Base-by-base conservation (phyloP, 352 stramenopile species). In the Pythium periplocum region DNA sequence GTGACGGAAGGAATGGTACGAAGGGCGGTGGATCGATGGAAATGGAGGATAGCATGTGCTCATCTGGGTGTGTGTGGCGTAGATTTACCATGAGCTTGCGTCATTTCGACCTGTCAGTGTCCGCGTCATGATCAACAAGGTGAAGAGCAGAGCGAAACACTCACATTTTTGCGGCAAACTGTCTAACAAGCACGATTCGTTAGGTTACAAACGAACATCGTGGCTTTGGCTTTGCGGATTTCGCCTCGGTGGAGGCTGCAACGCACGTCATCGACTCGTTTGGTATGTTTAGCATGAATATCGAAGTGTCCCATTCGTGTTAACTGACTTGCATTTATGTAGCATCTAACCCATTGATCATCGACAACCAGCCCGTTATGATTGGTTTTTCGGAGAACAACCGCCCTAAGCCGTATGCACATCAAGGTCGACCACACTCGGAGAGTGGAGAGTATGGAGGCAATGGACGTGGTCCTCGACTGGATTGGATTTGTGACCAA, bases 221-320 rank as follows among this genome's bases (percentile, higher is more conserved):
- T 6, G 84, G 84, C 43, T 91, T 95, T 56, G 84, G 76, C 4
- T 95, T 92, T 45, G 78, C 87, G 33, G 71, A 90, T 44, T 93
- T 95, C 63, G 59, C 65, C 5, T 75, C 57, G 6, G 57, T 87
- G 3, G 71, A 86, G 11, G 68, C 66, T 45, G 80, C 84, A 4
- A 75, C 57, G 31, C 53, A 70, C 51, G 80, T 80, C 10, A 54
- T 90, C 45, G 60, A 72, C 12, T 61, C 74, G 0, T 95, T 86
- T 52, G 73, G 83, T 93, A 64, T 10, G 47, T 8, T 37, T 36
- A 26, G 17, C 17, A 26, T 26, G 17, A 26, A 26, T 26, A 26
- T 26, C 17, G 17, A 26, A 26, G 17, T 26, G 17, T 26, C 17
- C 17, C 17, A 26, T 26, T 26, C 17, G 17, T 26, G 17, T 26